Evolutionary conservation across 2,329 filamentous ascomycete genomes (phyloP).

Genomic region (Dothideomycetes sp.): DNA sequence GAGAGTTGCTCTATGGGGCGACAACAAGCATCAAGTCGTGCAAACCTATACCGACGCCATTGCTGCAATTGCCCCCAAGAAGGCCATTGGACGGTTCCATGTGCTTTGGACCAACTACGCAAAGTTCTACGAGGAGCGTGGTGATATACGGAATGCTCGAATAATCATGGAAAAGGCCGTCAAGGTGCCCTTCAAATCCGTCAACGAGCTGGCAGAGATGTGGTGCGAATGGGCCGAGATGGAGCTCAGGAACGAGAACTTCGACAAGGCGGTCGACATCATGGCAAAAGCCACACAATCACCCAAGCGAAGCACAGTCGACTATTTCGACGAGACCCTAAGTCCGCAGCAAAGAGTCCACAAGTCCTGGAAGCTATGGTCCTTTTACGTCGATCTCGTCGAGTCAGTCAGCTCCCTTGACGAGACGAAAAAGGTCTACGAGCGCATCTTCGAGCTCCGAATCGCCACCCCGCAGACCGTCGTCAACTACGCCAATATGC

Average conservation of each 20-base stretch:
- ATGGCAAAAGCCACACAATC: conserved; percentile 97
- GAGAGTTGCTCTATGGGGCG: conserved; percentile 85
- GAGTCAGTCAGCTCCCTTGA: conserved; percentile 87
- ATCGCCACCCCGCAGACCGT: conserved; percentile 97
- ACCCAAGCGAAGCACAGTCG: conserved; percentile 95
- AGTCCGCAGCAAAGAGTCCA: conserved; percentile 93
- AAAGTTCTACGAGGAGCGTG: conserved; percentile 87
- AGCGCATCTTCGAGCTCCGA: conserved; percentile 93
- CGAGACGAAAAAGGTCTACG: conserved; percentile 88
- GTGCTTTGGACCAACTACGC: conserved; percentile 95
- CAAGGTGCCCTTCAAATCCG: conserved; percentile 95
- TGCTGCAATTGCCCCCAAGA: conserved; percentile 84
- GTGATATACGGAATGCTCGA: conserved; percentile 72
- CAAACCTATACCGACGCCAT: conserved; percentile 94
- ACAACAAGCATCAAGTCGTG: conserved; percentile 83
- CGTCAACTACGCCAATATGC: conserved; percentile 91
- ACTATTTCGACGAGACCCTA: conserved; percentile 93
- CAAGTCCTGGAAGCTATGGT: conserved; percentile 99
- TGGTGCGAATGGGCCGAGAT: conserved; percentile 99
- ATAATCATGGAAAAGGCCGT: conserved; percentile 96
- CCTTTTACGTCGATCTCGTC: conserved; percentile 96
- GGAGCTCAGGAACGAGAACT: conserved; percentile 92
- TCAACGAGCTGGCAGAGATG: conserved; percentile 93
- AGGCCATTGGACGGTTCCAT: conserved; percentile 85
- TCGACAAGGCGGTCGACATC: conserved; percentile 85